Evolutionary conservation across 495 filamentous ascomycete genomes (phyloP).

Genomic region (Aspergillus panamensis): DNA sequence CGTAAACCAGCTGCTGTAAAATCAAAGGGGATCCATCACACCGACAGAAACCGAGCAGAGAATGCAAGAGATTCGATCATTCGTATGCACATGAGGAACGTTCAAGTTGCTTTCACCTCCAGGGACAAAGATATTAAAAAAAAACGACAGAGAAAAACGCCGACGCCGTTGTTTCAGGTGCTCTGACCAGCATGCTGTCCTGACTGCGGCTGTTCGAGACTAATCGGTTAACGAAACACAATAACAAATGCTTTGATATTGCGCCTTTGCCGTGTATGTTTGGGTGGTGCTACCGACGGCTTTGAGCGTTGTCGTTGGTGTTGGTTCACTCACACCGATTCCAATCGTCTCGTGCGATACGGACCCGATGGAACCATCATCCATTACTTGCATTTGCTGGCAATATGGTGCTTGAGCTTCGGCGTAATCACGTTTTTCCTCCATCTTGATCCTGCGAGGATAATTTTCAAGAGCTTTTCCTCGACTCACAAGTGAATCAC

Average conservation of each 20-base stretch:
- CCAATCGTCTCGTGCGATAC: slow-evolving; percentile 50
- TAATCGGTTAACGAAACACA: slow-evolving; percentile 42
- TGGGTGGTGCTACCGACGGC: slow-evolving; percentile 26
- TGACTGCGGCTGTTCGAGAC: background rate
- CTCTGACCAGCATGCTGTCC: background rate
- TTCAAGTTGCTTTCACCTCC: slow-evolving; percentile 8
- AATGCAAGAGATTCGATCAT: slow-evolving; percentile 17
- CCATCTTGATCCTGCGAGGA: slow-evolving; percentile 72
- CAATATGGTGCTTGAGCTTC: slow-evolving; percentile 55
- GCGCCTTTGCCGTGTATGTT: slow-evolving; percentile 40
- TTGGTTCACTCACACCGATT: slow-evolving; percentile 58
- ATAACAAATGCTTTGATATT: slow-evolving; percentile 42
- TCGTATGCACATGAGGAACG: slow-evolving; percentile 26
- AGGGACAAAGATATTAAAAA: too few species aligned
- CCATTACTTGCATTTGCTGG: slow-evolving; percentile 64
- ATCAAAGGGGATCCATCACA: slow-evolving; percentile 15
- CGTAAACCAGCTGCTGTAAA: slow-evolving; percentile 1
- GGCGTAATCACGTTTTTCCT: slow-evolving; percentile 62
- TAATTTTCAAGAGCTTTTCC: slow-evolving; percentile 41
- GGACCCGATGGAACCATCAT: slow-evolving; percentile 43
- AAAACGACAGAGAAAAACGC: slow-evolving; percentile 15
- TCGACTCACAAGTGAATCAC: slow-evolving; percentile 20
- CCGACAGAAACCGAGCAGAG: slow-evolving; percentile 14
- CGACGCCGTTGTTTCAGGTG: slow-evolving; percentile 12
- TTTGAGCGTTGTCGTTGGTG: slow-evolving; percentile 35